Evolutionary conservation across 2,329 filamentous ascomycete species (phyloP).

Genomic region (Arthrinium puccinioides): DNA sequence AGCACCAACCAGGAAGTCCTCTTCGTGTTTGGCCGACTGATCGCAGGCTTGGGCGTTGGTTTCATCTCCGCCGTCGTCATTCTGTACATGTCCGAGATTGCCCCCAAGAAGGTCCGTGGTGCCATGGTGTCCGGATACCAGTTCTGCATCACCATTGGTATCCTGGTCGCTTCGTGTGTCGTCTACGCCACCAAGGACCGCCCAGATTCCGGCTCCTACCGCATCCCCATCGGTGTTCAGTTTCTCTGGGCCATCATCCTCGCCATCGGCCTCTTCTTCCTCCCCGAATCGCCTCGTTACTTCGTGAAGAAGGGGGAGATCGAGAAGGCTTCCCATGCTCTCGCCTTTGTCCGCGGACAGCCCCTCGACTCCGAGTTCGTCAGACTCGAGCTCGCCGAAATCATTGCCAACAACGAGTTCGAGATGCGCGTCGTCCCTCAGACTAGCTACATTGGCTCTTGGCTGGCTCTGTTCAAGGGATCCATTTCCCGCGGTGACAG

Average conservation of each 20-base stretch:
- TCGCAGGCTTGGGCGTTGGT: slow-evolving; percentile 59
- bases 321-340: slow-evolving; percentile 48
- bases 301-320: slow-evolving; percentile 61
- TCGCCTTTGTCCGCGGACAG: slow-evolving; percentile 58
- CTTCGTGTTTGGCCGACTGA: slow-evolving; percentile 56
- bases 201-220: slow-evolving; percentile 55
- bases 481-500: slow-evolving; percentile 46
- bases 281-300: slow-evolving; percentile 64
- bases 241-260: slow-evolving; percentile 42
- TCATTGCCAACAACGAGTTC: slow-evolving; percentile 67
- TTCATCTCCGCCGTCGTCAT: slow-evolving; percentile 63
- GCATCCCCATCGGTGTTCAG: slow-evolving; percentile 65
- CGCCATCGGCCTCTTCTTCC: slow-evolving; percentile 26
- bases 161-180: slow-evolving; percentile 62
- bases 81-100: slow-evolving; percentile 61
- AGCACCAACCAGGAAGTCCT: slow-evolving; percentile 41
- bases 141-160: slow-evolving; percentile 69
- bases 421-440: slow-evolving; percentile 55
- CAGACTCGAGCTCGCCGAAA: slow-evolving; percentile 63
- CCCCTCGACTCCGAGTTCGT: slow-evolving; percentile 57
- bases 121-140: slow-evolving; percentile 69
- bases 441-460: slow-evolving; percentile 49
- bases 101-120: slow-evolving; percentile 58
- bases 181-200: slow-evolving; percentile 57
- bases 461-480: slow-evolving; percentile 51